phyloP scores from a whole-genome alignment of 805 yeast species.

The Kluyveromyces wickerhamii region DNA sequence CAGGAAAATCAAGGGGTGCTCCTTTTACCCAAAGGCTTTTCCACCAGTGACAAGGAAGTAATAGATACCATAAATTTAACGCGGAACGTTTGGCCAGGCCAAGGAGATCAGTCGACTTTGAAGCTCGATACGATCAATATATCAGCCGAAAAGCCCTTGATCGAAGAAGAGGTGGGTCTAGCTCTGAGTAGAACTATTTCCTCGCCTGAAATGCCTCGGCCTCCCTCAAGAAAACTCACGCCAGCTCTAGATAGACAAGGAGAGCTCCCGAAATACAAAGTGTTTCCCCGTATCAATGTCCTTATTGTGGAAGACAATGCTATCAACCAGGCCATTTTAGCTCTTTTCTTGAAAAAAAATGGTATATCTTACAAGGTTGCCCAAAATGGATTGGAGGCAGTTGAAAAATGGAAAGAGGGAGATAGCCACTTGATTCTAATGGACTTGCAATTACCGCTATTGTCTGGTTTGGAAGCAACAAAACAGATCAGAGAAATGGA shows the following conservation, averaged over 20 bases:
- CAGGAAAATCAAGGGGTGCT: slow-evolving; percentile 25
- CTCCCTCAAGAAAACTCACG: slow-evolving; percentile 12
- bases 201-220: slow-evolving; percentile 3
- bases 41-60: slow-evolving; percentile 14
- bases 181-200: slow-evolving; percentile 7
- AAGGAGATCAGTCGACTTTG: neutral
- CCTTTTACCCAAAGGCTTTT: slow-evolving; percentile 22
- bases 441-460: slow-evolving; percentile 96
- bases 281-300: slow-evolving; percentile 83
- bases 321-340: slow-evolving; percentile 86
- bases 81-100: neutral
- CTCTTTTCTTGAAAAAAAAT: slow-evolving; percentile 78
- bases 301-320: slow-evolving; percentile 94
- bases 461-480: slow-evolving; percentile 94
- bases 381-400: slow-evolving; percentile 89
- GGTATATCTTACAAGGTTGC: slow-evolving; percentile 81
- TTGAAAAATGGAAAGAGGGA: slow-evolving; percentile 89
- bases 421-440: slow-evolving; percentile 90
- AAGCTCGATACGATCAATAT: neutral
- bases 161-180: slow-evolving; percentile 23
- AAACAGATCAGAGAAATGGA: slow-evolving; percentile 84
- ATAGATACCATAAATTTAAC: neutral
- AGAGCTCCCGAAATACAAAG: slow-evolving; percentile 38
- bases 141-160: slow-evolving; percentile 13
- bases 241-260: slow-evolving; percentile 6